Evolutionary conservation across 140 eudicot species (phyloP), one percentile per base, ranked within the genome.

Genomic region (Eryngium alpinum): DNA sequence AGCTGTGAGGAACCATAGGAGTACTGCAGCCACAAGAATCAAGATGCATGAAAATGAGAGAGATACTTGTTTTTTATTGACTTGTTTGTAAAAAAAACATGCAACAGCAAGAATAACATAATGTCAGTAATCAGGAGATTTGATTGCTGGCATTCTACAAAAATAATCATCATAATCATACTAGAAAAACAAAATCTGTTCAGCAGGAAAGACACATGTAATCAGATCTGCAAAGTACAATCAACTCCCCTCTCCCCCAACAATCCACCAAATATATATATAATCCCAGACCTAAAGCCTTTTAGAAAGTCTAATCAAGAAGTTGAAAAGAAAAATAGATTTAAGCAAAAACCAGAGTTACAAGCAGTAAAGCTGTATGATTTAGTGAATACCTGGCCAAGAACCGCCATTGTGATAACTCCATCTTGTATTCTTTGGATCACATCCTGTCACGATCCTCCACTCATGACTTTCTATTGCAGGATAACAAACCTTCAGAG

Each of bases 361-460:
- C 44, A 25, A 27, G 43, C 14, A 49, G 27, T 16, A 76, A 25
- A 76, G 59, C 66, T 27, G 28, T 80, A 32, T 28, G 28, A 62
- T 27, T 38, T 3, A 72, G 72, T 72, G 32, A 24, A 9, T 85
- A 94, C 98, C 98, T 82, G 98, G 98, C 98, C 98, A 94, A 12
- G 98, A 92, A 63, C 98, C 98, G 57, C 97, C 98, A 73, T 94
- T 94, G 86, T 94, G 98, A 86, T 94, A 94, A 84, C 98, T 94
- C 98, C 98, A 94, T 80, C 98, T 88, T 7, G 98, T 94, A 73
- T 94, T 94, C 70, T 94, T 94, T 5, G 98, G 98, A 82, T 94
- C 98, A 87, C 97, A 90, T 28, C 98, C 98, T 0, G 97, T 94
- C 18, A 92, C 87, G 16, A 94, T 94, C 90, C 89, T 87, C 98